Evolutionary conservation across 164 flowering plant genomes (phyloP).

Genomic region (Tetrastigma voinierianum): DNA sequence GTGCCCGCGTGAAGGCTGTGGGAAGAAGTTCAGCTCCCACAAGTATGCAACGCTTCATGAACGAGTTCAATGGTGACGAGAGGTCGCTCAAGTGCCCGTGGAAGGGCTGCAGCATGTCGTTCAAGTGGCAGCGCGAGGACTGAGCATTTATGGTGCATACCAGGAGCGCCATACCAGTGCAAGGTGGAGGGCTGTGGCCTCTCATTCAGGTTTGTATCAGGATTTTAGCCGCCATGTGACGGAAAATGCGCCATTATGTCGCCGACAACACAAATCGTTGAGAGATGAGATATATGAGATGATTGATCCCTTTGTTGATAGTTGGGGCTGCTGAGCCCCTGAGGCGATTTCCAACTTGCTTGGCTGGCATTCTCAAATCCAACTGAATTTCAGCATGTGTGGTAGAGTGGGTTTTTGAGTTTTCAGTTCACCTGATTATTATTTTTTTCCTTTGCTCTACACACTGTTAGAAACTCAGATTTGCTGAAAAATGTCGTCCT

Average conservation of each 20-base stretch:
- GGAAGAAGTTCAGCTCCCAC: slow-evolving; percentile 76
- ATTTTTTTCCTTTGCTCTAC: too few relatives aligned
- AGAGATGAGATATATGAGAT: background rate
- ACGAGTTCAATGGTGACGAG: slow-evolving; percentile 79
- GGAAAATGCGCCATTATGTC: slow-evolving; percentile 80
- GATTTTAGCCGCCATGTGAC: slow-evolving; percentile 83
- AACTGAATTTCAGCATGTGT: too few relatives aligned
- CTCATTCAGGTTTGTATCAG: slow-evolving; percentile 88
- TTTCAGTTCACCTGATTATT: too few relatives aligned
- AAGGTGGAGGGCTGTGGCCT: slow-evolving; percentile 71
- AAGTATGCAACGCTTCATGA: slow-evolving; percentile 64
- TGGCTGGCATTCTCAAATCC: too few relatives aligned
- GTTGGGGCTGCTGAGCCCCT: too few relatives aligned
- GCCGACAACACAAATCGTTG: background rate
- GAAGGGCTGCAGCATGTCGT: slow-evolving; percentile 86
- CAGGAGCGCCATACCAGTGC: slow-evolving; percentile 88
- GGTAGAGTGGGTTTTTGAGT: too few relatives aligned
- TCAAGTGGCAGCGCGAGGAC: slow-evolving; percentile 98
- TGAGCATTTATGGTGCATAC: slow-evolving; percentile 83
- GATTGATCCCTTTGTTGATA: slow-evolving; percentile 9
- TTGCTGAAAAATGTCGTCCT: too few relatives aligned
- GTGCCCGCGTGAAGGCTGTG: slow-evolving; percentile 71
- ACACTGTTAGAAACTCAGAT: too few relatives aligned
- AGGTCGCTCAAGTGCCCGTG: slow-evolving; percentile 89
- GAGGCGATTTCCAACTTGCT: slow-evolving; percentile 11